These are phyloP conservation scores for Chlorella sorokiniana DNA, from an alignment of 139 green algal species.

Conservation along the genomic window DNA sequence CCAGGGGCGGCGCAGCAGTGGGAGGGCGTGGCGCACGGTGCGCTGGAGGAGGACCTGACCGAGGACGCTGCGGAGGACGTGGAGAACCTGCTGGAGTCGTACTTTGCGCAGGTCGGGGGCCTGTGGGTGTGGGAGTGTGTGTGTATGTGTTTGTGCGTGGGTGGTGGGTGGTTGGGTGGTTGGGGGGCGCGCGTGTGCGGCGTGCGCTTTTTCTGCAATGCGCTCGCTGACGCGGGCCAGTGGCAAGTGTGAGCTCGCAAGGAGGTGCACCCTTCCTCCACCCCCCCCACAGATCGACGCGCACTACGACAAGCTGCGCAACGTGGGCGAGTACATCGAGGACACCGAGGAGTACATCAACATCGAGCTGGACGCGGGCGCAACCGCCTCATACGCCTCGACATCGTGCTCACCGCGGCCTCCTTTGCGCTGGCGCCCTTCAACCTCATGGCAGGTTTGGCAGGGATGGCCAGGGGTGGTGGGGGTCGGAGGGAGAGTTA, in stretches of 20 bases:
- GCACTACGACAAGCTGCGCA: conserved; percentile 70
- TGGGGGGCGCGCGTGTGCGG: no score
- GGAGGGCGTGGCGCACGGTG: not conserved
- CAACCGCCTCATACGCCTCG: conserved; percentile 68
- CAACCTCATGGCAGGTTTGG: conserved; percentile 69
- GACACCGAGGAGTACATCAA: conserved; percentile 76
- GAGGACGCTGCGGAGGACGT: conserved; percentile 49
- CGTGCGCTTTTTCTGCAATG: no score
- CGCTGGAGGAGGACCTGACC: conserved; percentile 20
- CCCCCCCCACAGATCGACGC: conserved; percentile 50
- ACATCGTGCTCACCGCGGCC: conserved; percentile 73
- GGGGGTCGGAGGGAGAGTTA: not conserved
- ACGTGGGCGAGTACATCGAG: conserved; percentile 69
- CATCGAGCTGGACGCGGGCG: conserved; percentile 64
- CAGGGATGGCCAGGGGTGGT: no score
- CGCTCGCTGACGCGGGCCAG: no score
- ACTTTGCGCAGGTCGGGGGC: conserved; percentile 56
- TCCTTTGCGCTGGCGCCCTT: conserved; percentile 72
- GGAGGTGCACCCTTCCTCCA: not conserved
- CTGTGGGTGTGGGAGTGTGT: not conserved
- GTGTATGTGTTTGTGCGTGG: not conserved
- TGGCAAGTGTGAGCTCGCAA: no score
- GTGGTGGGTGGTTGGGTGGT: no score
- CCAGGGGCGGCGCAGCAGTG: not conserved
- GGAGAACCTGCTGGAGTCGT: conserved; percentile 70